Evolutionary conservation across 768 basidiomycete species (phyloP), one percentile per base, ranked within the genome.

Genomic region (Hortiboletus campestris): DNA sequence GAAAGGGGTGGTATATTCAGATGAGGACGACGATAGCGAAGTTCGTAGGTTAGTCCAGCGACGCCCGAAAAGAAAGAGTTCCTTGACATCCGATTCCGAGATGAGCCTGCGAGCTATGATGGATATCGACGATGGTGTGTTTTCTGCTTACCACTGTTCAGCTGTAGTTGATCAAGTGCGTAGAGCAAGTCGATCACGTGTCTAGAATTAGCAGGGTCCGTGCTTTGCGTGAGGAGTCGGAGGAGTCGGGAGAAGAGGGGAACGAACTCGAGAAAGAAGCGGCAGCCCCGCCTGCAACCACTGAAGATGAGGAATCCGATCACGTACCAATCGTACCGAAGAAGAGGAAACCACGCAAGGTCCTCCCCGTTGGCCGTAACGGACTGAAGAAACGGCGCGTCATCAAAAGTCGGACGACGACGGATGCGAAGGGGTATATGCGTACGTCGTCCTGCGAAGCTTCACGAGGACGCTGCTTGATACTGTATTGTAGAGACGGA

Each of bases 321-420:
- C 63, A 70, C 16, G 73, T 68, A 29, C 64, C 61, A 0, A 39
- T 70, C 14, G 63, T 70, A 48, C 76, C 76, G 59, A 74, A 71
- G 43, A 69, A 57, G 48, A 72, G 69, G 60, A 79, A 76, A 53
- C 60, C 78, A 38, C 88, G 84, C 72, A 85, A 82, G 61, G 78
- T 76, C 5, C 67, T 84, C n/a, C 91, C 90, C 1, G 71, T 89
- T n/a, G 90, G 91, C 0, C 74, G 74, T 38, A 94, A 92, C 56
- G 91, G 91, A 6, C 64, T 91, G 53, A 89, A 82, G 77, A 93
- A 92, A 74, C 80, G 76, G 61, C 78, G 83, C 9, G 76, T 89
- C 3, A 64, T 82, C 22, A 89, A 84, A 63, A 84, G 80, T 41
- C 77, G 81, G 58, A 79, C 65, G 59, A 76, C 65, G 16, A 71